A percentile compares a stretch with the other conserved stretches of the same genome.
These are phyloP conservation scores for Umbelopsis sp. DNA, from an alignment of 192 early-diverging fungal genomes.

Conservation along the genomic window DNA sequence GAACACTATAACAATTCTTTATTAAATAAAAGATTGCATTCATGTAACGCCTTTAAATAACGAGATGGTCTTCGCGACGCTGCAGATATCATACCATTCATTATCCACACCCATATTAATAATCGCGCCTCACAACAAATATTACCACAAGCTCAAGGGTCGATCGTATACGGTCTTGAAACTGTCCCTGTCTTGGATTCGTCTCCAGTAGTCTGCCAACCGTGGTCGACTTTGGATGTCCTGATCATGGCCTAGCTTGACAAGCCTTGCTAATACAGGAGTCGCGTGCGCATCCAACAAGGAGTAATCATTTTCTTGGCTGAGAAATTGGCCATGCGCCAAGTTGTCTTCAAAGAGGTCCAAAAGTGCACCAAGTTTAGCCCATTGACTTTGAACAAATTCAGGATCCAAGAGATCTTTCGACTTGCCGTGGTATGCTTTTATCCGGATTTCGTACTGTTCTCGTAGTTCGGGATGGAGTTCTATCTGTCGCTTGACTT, in stretches of 20 bases:
- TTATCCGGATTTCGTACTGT: not conserved
- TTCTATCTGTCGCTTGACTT: not conserved
- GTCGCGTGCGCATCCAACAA: not conserved
- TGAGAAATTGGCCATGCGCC: not conserved
- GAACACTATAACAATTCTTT: not conserved
- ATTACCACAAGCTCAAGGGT: not conserved
- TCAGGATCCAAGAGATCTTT: not conserved
- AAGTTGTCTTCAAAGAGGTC: not conserved
- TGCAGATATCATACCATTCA: no score
- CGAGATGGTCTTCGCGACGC: no score
- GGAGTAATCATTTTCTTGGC: constrained; percentile 6
- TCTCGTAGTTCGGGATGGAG: not conserved
- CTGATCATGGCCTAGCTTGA: not conserved
- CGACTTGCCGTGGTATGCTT: not conserved
- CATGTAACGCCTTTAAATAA: no score
- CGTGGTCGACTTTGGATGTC: not conserved
- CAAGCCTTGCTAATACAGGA: not conserved
- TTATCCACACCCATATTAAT: no score
- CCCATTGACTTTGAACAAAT: not conserved
- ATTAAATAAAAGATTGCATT: not conserved
- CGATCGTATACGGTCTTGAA: not conserved
- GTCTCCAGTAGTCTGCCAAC: not conserved
- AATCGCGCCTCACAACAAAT: no score
- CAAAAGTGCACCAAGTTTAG: not conserved
- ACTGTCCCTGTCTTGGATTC: not conserved